These are phyloP conservation scores for Hypomyces rosellus DNA, from an alignment of 2,329 filamentous ascomycete genomes.

Conservation along the genomic window DNA sequence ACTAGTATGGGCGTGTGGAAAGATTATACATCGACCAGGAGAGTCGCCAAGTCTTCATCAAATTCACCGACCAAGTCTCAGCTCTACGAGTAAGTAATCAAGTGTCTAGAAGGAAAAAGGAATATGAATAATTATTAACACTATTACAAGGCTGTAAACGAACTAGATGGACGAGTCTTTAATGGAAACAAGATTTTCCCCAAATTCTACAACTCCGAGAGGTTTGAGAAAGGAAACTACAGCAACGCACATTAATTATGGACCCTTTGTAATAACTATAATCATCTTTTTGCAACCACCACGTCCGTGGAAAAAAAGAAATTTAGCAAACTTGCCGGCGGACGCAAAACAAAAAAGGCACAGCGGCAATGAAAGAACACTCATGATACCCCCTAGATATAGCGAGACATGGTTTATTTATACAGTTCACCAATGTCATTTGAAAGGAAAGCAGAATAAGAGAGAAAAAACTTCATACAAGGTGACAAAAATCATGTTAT, in stretches of 20 bases:
- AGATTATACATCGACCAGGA: slow-evolving; percentile 66
- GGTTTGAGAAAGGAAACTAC: slow-evolving; percentile 66
- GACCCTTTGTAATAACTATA: not conserved
- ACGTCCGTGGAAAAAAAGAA: not conserved
- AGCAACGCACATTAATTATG: slow-evolving; percentile 8
- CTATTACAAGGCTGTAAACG: slow-evolving; percentile 64
- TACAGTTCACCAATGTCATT: slow-evolving; percentile 8
- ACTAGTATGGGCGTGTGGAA: slow-evolving; percentile 74
- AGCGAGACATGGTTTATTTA: not conserved
- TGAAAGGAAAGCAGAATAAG: slow-evolving; percentile 1
- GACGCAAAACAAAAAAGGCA: not conserved
- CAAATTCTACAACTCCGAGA: slow-evolving; percentile 73
- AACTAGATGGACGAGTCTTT: slow-evolving; percentile 79
- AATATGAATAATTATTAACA: slow-evolving; percentile 5
- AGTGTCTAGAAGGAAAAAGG: not conserved
- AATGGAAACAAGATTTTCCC: slow-evolving; percentile 81
- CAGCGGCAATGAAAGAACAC: not conserved
- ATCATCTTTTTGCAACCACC: not conserved
- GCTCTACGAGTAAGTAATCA: slow-evolving; percentile 65
- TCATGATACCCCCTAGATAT: slow-evolving; percentile 9
- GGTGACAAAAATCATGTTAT: slow-evolving; percentile 10
- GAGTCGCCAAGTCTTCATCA: slow-evolving; percentile 73
- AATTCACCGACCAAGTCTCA: slow-evolving; percentile 80
- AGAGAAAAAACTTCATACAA: slow-evolving; percentile 6
- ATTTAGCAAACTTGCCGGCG: not conserved